A percentile compares a stretch with the other conserved stretches of the same genome.
Evolutionary conservation across 2,329 filamentous ascomycete genomes (phyloP).

Genomic region (Thelonectria blattea): DNA sequence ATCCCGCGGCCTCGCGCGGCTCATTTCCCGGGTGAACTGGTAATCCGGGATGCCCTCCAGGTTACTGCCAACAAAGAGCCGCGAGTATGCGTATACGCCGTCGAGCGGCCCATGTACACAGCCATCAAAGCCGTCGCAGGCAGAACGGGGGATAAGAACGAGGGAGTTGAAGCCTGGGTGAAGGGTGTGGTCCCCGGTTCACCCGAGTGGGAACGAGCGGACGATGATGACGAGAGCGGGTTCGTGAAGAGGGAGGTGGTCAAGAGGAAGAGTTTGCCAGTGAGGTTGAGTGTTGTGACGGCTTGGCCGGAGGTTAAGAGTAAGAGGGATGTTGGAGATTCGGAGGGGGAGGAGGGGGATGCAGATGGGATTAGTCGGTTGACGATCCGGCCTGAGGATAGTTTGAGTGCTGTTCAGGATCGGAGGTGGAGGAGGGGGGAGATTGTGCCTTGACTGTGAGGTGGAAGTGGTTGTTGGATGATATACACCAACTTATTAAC

Average conservation of each 20-base stretch:
- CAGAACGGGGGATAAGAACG: background rate
- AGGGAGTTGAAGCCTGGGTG: background rate
- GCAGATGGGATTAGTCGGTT: background rate
- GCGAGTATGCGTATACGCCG: background rate
- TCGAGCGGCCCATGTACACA: too few species aligned
- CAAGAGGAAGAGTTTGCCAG: background rate
- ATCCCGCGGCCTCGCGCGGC: slow-evolving; percentile 17
- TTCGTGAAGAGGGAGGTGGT: too few species aligned
- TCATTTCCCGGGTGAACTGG: slow-evolving; percentile 20
- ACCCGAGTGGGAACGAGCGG: too few species aligned
- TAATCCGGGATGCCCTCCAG: slow-evolving; percentile 10
- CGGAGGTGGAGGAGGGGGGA: background rate
- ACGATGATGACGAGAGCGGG: background rate
- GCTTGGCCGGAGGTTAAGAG: background rate
- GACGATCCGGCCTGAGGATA: slow-evolving; percentile 1
- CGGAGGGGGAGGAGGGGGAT: background rate
- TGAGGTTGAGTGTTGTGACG: background rate
- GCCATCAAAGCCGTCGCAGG: background rate
- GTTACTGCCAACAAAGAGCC: background rate
- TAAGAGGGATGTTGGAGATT: background rate
- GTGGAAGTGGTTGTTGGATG: background rate
- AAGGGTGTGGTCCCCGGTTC: background rate
- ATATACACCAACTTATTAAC: background rate
- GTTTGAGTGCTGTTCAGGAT: background rate
- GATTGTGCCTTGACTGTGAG: too few species aligned